Conservation (phyloP, 2,329 filamentous ascomycete species). For the Aureobasidium sp. region DNA sequence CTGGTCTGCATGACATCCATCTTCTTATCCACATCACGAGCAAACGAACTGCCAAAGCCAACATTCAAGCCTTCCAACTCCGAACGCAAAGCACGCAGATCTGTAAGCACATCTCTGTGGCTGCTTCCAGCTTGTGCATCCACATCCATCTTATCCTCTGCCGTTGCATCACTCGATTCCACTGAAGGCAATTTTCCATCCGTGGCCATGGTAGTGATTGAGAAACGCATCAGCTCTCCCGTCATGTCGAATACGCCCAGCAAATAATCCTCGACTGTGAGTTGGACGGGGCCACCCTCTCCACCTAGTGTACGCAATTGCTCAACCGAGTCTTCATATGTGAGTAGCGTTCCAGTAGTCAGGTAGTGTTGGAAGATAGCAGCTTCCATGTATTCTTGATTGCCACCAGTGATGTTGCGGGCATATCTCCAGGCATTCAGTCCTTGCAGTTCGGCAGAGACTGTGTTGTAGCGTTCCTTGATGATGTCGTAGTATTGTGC, state of each 20-base stretch:
- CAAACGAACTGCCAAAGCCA: constrained; percentile 43
- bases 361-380: constrained; percentile 86
- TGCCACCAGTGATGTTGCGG: constrained; percentile 64
- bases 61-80: constrained; percentile 66
- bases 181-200: constrained; percentile 49
- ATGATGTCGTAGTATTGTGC: constrained; percentile 64
- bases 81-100: constrained; percentile 70
- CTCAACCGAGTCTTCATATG: constrained; percentile 49
- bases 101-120: constrained; percentile 60
- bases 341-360: constrained; percentile 64
- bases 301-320: constrained; percentile 29
- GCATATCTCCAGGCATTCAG: constrained; percentile 79
- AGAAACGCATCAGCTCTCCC: constrained; percentile 95
- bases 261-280: constrained; percentile 79
- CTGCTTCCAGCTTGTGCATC: constrained; percentile 17
- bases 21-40: constrained; percentile 65
- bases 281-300: constrained; percentile 43
- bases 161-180: constrained; percentile 22
- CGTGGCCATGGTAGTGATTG: constrained; percentile 78
- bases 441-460: constrained; percentile 65
- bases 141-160: constrained; percentile 26
- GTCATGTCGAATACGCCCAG: constrained; percentile 89
- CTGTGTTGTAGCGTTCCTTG: constrained; percentile 53
- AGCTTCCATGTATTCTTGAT: constrained; percentile 93
- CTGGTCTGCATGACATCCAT: constrained; percentile 77